phyloP scores from a whole-genome alignment of 768 basidiomycete species.

The Termitomyces sp. region DNA sequence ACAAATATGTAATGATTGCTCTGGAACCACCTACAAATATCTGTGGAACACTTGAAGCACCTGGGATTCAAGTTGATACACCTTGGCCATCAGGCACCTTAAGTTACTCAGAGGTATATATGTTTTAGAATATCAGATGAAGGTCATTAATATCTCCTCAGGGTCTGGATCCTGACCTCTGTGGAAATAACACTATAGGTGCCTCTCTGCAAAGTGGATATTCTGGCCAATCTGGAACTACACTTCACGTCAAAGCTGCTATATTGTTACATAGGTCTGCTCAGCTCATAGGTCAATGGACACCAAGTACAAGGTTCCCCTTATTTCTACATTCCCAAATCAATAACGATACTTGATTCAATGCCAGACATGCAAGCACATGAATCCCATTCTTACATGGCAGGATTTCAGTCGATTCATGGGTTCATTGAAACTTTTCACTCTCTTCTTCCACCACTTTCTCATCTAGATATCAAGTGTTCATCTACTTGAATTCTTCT shows the following conservation, averaged over 20 bases:
- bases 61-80: constrained; percentile 47
- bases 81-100: constrained; percentile 49
- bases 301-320: constrained; percentile 30
- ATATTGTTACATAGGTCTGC: constrained; percentile 58
- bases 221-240: constrained; percentile 33
- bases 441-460: constrained; percentile 28
- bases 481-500: constrained; percentile 33
- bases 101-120: constrained; percentile 34
- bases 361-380: constrained; percentile 35
- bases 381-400: constrained; percentile 41
- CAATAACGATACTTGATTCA: neutral
- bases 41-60: constrained; percentile 49
- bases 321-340: neutral
- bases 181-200: constrained; percentile 44
- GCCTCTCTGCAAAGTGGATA: constrained; percentile 39
- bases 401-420: constrained; percentile 43
- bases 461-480: constrained; percentile 28
- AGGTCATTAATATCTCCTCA: constrained; percentile 19
- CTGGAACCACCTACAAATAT: constrained; percentile 54
- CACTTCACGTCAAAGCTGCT: constrained; percentile 50
- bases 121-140: constrained; percentile 5
- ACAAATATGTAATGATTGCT: constrained; percentile 53
- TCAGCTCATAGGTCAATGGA: constrained; percentile 47
- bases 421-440: constrained; percentile 41
- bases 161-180: constrained; percentile 43